Evolutionary conservation across 192 early-diverging fungal genomes (phyloP), one percentile per base, ranked within the genome.

Genomic region (Anaeromyces robustus): DNA sequence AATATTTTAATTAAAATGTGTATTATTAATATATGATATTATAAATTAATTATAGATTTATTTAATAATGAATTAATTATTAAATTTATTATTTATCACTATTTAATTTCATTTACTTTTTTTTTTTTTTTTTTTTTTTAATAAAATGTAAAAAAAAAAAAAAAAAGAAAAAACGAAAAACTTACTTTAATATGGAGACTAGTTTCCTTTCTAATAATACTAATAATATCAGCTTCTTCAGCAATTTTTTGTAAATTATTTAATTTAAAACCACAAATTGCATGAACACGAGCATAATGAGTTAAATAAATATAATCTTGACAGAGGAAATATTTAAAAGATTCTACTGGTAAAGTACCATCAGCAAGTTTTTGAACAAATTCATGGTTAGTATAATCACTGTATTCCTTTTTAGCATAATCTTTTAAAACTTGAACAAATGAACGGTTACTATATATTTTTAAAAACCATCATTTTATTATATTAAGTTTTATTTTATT

Each of bases 281-380:
- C 92, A 52, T 92, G 88, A 12, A 88, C 90, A 7, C 94, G 87
- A 1, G 95, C 95, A 86, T 94, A 96, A 77, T 93, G 92, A 77
- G 89, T 87, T 79, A 95, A 81, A 84, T 92, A 95, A 34, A 93
- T 83, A 80, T 95, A 95, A 84, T 96, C 95, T 83, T 96, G 95
- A 79, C 92, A 89, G 29, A 96, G 90, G 80, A 92, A 96, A 83
- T 94, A 87, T 29, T 90, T 86, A 85, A 96, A 96, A 30, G 81
- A 89, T 41, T 91, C 87, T 16, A 82, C 82, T n/a, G 88, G 87
- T 59, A 96, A 84, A 0, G 93, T 92, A 26, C 94, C 95, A 79
- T 93, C 90, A 2, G 87, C 93, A n/a, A 95, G 88, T 1, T 89
- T 86, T 28, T 81, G 87, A 0, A 96, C 95, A 89, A 96, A 95